phyloP scores from a whole-genome alignment of 129 eudicot species.

The Ambrosia artemisiifolia region DNA sequence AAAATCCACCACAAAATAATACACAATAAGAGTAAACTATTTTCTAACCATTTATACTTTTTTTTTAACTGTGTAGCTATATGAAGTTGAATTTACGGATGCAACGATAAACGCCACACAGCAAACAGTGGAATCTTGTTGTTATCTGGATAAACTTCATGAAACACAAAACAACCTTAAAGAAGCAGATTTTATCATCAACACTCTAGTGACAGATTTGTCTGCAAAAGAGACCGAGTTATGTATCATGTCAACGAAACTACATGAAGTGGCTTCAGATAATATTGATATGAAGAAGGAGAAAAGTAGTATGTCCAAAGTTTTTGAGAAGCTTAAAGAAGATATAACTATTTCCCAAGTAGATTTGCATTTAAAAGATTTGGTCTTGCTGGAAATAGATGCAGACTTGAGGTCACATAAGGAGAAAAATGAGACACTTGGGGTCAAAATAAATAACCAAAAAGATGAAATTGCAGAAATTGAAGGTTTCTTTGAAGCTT shows the following conservation, averaged over 20 bases:
- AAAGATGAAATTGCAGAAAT: conserved; percentile 36
- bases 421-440: conserved; percentile 11
- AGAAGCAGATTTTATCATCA: conserved; percentile 71
- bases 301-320: conserved; percentile 27
- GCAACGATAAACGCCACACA: conserved; percentile 46
- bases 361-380: background rate
- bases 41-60: background rate
- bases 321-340: conserved; percentile 12
- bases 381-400: background rate
- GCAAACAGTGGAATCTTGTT: conserved; percentile 58
- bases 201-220: conserved; percentile 56
- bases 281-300: conserved; percentile 25
- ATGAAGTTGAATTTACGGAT: conserved; percentile 53
- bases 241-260: conserved; percentile 19
- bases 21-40: too few relatives aligned
- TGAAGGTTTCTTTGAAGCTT: conserved; percentile 24
- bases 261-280: conserved; percentile 10
- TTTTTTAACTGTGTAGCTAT: conserved; percentile 33
- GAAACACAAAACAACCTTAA: conserved; percentile 57
- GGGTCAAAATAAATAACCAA: conserved; percentile 34
- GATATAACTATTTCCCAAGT: background rate
- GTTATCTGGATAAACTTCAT: conserved; percentile 55
- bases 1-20: background rate
- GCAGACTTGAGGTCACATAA: background rate
- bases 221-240: conserved; percentile 48